phyloP scores from a whole-genome alignment of 169 alveolate genomes.

The Neospora caninum region DNA sequence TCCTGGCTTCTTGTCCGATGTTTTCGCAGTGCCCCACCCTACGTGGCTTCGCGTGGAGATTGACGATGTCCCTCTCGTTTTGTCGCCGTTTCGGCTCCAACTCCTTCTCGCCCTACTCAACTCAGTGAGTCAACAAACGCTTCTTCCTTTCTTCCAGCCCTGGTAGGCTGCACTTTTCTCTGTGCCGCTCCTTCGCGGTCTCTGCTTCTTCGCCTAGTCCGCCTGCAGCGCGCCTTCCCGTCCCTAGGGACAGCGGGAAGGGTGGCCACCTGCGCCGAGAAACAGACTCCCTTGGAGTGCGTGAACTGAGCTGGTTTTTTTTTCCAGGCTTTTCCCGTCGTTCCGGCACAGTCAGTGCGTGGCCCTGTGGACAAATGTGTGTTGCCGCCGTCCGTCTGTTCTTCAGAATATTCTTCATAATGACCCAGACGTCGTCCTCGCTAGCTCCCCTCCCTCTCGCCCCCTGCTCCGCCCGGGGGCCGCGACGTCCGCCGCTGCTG shows the following conservation, averaged over 20 bases:
- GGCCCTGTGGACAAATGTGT: too few species aligned
- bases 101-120: constrained; percentile 14
- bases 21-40: constrained; percentile 1
- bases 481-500: not conserved
- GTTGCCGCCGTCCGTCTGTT: too few species aligned
- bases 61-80: constrained; percentile 22
- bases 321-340: too few species aligned
- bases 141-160: not conserved
- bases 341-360: too few species aligned
- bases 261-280: too few species aligned
- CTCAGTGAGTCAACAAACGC: not conserved
- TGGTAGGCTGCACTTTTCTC: not conserved
- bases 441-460: not conserved
- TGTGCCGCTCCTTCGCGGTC: not conserved
- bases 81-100: constrained; percentile 11
- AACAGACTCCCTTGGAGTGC: too few species aligned
- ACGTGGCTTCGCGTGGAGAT: constrained; percentile 36
- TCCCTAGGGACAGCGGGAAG: too few species aligned
- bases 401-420: not conserved
- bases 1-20: too few species aligned
- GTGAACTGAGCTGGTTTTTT: too few species aligned
- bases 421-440: not conserved
- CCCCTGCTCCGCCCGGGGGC: not conserved
- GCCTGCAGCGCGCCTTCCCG: too few species aligned
- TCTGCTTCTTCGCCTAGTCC: not conserved